Evolutionary conservation across 805 yeast species (phyloP).

Genomic region (Myxozyma udenii): DNA sequence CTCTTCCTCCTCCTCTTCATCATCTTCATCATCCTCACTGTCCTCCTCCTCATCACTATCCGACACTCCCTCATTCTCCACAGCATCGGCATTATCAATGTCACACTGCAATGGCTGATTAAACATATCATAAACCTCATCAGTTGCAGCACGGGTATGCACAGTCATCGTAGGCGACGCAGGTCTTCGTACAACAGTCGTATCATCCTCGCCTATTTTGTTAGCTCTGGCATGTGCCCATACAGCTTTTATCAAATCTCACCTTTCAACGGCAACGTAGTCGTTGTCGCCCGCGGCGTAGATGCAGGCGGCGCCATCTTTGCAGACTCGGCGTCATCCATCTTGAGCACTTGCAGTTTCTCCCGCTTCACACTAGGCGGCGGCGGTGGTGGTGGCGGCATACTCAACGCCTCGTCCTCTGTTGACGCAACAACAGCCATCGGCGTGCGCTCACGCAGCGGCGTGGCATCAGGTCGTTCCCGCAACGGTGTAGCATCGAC

Average conservation of each 20-base stretch:
- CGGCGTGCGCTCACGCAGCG: slow-evolving; percentile 26
- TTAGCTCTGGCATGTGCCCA: too few relatives aligned
- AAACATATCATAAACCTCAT: slow-evolving; percentile 73
- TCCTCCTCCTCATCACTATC: slow-evolving; percentile 31
- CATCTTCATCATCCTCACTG: slow-evolving; percentile 26
- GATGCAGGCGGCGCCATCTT: not conserved
- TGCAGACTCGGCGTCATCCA: not conserved
- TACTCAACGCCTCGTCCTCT: not conserved
- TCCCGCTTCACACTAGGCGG: not conserved
- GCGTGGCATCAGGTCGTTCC: not conserved
- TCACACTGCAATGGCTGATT: slow-evolving; percentile 48
- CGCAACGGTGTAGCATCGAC: not conserved
- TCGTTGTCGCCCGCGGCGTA: not conserved
- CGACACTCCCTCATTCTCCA: slow-evolving; percentile 29
- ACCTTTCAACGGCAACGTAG: slow-evolving; percentile 49
- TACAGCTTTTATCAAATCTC: too few relatives aligned
- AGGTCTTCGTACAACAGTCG: slow-evolving; percentile 35
- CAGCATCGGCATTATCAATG: slow-evolving; percentile 20
- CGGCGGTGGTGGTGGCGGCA: not conserved
- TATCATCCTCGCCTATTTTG: not conserved
- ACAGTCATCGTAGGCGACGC: slow-evolving; percentile 77
- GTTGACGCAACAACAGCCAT: slow-evolving; percentile 34
- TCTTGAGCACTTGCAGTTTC: not conserved
- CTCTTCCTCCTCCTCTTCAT: slow-evolving; percentile 20
- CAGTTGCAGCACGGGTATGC: slow-evolving; percentile 69